Conservation (phyloP, 208 protist species). For the Porcisia hertigi region DNA sequence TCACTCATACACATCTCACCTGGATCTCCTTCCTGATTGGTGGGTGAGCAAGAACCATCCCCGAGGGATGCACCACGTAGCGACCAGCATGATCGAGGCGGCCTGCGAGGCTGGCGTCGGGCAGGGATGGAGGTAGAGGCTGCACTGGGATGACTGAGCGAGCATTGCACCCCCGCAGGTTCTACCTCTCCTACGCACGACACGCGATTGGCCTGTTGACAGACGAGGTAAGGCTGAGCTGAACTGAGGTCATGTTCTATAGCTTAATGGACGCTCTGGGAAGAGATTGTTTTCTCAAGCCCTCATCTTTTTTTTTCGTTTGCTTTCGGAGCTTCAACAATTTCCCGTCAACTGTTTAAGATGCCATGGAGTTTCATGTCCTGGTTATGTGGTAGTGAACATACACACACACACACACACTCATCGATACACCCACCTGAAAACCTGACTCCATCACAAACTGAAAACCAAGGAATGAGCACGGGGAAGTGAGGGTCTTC, state of each 20-base stretch:
- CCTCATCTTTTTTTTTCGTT: constrained; percentile 6
- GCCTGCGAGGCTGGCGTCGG: no score
- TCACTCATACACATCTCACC: neutral
- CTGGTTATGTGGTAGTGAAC: neutral
- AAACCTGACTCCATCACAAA: constrained; percentile 3
- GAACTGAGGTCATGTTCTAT: neutral
- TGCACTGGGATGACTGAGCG: no score
- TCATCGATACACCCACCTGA: neutral
- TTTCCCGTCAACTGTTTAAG: neutral
- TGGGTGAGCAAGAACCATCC: neutral
- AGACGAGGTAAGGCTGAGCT: neutral
- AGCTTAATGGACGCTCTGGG: neutral
- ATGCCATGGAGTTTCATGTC: neutral
- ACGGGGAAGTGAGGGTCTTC: neutral
- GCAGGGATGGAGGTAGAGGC: no score
- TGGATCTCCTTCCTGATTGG: neutral
- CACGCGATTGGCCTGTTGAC: no score
- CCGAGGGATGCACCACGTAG: neutral
- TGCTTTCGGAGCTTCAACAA: neutral
- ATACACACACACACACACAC: neutral
- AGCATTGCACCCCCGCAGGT: no score
- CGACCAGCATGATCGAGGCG: no score
- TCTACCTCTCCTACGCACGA: no score
- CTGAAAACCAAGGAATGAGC: neutral
- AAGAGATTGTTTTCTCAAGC: constrained; percentile 1